A percentile compares a stretch with the other conserved stretches of the same genome.
Conservation (phyloP, 768 basidiomycete genomes). For the Leccinum broughii region DNA sequence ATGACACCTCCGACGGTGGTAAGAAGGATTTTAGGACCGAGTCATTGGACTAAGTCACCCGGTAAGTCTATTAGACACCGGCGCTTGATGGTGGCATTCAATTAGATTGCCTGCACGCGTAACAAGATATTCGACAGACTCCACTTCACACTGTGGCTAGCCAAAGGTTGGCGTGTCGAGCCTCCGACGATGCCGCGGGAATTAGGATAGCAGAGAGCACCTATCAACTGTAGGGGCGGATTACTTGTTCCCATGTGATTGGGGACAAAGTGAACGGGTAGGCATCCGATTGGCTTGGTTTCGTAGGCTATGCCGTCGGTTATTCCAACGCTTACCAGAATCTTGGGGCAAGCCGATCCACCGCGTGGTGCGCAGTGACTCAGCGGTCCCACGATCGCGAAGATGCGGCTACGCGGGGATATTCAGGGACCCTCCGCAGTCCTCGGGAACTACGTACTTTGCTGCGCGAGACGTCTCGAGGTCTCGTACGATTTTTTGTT, state of each 20-base stretch:
- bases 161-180: too few relatives aligned
- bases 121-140: not conserved
- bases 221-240: too few relatives aligned
- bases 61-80: conserved; percentile 18
- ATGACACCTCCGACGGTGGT: not conserved
- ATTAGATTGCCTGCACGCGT: not conserved
- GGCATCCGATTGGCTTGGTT: conserved; percentile 12
- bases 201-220: too few relatives aligned
- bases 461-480: not conserved
- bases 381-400: conserved; percentile 2
- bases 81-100: not conserved
- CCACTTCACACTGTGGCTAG: too few relatives aligned
- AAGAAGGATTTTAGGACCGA: not conserved
- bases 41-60: conserved; percentile 14
- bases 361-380: conserved; percentile 4
- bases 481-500: not conserved
- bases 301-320: conserved; percentile 16
- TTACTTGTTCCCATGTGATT: not conserved
- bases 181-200: not conserved
- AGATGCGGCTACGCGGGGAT: conserved; percentile 5
- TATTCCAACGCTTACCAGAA: conserved; percentile 1
- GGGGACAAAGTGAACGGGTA: not conserved
- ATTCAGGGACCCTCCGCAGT: conserved; percentile 15
- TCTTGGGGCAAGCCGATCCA: not conserved
- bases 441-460: conserved; percentile 11